Evolutionary conservation across 768 basidiomycete species (phyloP).

Genomic region (Guyanaporus albipodus): DNA sequence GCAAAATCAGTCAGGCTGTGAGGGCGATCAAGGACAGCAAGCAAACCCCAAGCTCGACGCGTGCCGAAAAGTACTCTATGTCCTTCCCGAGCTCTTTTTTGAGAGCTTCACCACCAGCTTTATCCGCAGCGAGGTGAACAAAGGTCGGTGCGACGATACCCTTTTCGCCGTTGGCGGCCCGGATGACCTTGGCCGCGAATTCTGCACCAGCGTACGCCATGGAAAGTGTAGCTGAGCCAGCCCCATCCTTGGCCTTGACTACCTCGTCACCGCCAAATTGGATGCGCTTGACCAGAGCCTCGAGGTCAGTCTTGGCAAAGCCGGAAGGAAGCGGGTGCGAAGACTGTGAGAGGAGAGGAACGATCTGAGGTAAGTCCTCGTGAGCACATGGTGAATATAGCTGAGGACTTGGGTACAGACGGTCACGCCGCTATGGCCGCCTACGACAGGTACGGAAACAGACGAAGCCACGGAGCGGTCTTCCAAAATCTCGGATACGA

Average conservation of each 20-base stretch:
- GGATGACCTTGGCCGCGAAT: conserved; percentile 79
- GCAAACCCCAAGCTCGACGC: conserved; percentile 81
- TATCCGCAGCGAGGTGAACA: conserved; percentile 73
- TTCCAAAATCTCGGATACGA: conserved; percentile 76
- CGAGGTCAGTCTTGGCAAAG: conserved; percentile 44
- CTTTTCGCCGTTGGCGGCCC: conserved; percentile 84
- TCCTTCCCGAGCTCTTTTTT: conserved; percentile 72
- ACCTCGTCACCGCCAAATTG: conserved; percentile 98
- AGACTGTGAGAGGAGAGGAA: conserved; percentile 90
- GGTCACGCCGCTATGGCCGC: conserved; percentile 92
- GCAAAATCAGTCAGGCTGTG: conserved; percentile 1
- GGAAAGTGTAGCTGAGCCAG: conserved; percentile 91
- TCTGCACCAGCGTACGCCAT: conserved; percentile 96
- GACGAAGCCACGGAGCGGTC: conserved; percentile 58
- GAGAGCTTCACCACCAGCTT: conserved; percentile 66
- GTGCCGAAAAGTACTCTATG: conserved; percentile 85
- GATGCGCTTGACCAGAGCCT: conserved; percentile 74
- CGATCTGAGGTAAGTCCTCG: conserved; percentile 50
- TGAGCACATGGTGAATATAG: conserved; percentile 3
- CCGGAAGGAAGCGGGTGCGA: conserved; percentile 68
- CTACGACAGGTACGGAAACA: conserved; percentile 84
- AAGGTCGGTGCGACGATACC: conserved; percentile 82
- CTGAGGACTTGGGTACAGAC: conserved; percentile 36
- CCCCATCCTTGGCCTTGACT: conserved; percentile 92
- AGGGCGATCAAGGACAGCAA: neutral